A percentile compares a stretch with the other conserved stretches of the same genome.
phyloP scores from a whole-genome alignment of 495 filamentous ascomycete genomes.

The Acidiella bohemica region DNA sequence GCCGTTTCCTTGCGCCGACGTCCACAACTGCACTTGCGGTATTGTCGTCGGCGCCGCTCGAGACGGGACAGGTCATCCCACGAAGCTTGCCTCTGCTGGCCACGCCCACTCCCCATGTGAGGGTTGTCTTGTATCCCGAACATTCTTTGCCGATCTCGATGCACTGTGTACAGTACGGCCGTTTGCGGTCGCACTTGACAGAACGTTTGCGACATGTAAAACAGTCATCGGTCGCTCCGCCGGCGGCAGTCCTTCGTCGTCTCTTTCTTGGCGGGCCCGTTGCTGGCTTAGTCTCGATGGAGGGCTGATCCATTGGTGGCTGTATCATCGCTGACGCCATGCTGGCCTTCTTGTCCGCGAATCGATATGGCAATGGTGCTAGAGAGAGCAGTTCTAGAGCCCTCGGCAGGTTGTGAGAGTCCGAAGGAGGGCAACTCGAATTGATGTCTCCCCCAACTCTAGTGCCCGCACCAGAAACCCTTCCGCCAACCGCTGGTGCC shows the following conservation, averaged over 20 bases:
- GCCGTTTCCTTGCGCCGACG: slow-evolving; percentile 1
- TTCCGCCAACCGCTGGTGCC: too few relatives aligned
- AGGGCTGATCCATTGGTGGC: not conserved
- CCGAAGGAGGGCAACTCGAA: too few relatives aligned
- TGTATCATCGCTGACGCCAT: slow-evolving; percentile 6
- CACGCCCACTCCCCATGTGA: slow-evolving; percentile 97
- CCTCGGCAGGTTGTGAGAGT: too few relatives aligned
- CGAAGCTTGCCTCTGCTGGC: slow-evolving; percentile 92
- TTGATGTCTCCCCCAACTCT: too few relatives aligned
- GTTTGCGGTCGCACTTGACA: slow-evolving; percentile 75
- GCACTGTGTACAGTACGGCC: slow-evolving; percentile 93
- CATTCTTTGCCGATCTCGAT: slow-evolving; percentile 85
- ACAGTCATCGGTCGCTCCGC: slow-evolving; percentile 88
- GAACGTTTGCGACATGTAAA: slow-evolving; percentile 79
- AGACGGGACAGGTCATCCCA: slow-evolving; percentile 73
- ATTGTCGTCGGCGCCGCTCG: slow-evolving; percentile 37
- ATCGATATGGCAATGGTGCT: too few relatives aligned
- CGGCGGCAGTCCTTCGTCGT: slow-evolving; percentile 73
- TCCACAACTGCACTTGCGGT: slow-evolving; percentile 4
- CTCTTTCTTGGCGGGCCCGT: slow-evolving; percentile 49
- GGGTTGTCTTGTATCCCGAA: slow-evolving; percentile 89
- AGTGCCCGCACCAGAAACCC: too few relatives aligned
- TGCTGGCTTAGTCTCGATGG: not conserved
- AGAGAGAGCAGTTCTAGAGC: too few relatives aligned
- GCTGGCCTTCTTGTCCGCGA: too few relatives aligned